These are phyloP conservation scores for Stenocarpella maydis DNA, from an alignment of 2,329 filamentous ascomycete species.

Conservation along the genomic window DNA sequence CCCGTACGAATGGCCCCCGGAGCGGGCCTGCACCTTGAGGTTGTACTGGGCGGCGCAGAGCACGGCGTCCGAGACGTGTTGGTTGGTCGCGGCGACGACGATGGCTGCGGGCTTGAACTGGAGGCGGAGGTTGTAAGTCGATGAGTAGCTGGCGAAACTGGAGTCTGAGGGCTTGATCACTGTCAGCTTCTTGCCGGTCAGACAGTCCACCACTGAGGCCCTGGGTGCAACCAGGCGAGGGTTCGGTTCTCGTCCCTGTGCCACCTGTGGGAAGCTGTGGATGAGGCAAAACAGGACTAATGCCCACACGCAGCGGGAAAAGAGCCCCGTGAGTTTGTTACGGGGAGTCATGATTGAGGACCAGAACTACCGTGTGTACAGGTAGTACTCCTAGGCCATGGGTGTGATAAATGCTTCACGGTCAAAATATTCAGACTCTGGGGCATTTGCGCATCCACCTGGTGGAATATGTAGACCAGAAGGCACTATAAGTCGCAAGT, in stretches of 20 bases:
- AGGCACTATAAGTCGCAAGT: too few species aligned
- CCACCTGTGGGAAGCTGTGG: not conserved
- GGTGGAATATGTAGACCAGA: not conserved
- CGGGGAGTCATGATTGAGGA: not conserved
- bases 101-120: conserved; percentile 44
- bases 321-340: not conserved
- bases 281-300: not conserved
- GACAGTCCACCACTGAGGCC: conserved; percentile 1
- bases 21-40: conserved; percentile 58
- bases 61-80: conserved; percentile 55
- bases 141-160: conserved; percentile 8
- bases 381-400: too few species aligned
- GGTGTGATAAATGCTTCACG: too few species aligned
- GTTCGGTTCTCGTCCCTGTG: not conserved
- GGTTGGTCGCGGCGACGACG: conserved; percentile 43
- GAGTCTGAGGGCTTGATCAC: conserved; percentile 9
- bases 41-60: conserved; percentile 51
- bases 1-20: conserved; percentile 63
- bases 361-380: not conserved
- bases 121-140: conserved; percentile 44
- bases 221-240: not conserved
- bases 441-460: too few species aligned
- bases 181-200: not conserved
- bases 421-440: too few species aligned
- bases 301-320: not conserved